Evolutionary conservation across 768 basidiomycete genomes (phyloP), one percentile per base, ranked within the genome.

Genomic region (Sporobolomyces phaffii): DNA sequence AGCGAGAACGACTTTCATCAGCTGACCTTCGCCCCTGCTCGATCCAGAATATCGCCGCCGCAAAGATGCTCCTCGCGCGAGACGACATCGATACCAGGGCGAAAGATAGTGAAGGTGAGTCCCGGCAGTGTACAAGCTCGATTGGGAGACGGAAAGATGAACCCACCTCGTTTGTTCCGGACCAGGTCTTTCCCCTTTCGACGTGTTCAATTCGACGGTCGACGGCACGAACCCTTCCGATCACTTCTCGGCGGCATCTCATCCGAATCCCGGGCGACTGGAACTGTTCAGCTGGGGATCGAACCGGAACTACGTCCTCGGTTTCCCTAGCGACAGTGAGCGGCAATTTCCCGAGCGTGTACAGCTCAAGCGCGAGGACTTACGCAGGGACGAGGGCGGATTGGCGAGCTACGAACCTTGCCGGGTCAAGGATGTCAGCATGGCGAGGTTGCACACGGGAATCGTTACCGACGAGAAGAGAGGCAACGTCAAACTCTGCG

Each of bases 381-480:
- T 45, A 43, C 45, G 24, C 31, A n/a, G 43, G 64, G 49, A 65
- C 3, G 49, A 51, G 26, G 38, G 26, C 18, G 64, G 71, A 26
- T 74, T 79, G 15, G 80, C 79, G 20, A 80, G 85, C 50, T 88
- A 93, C 73, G 79, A 81, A 38, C 84, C 86, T 3, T 80, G 88
- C 38, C 81, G 80, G 20, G 85, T 87, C 18, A 82, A 81, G 28
- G 82, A 86, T 52, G 80, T 92, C 26, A 81, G 80, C 60, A 93
- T 97, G 91, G 87, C 89, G 24, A 89, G 84, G 73, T 79, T 98
- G 26, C 93, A 97, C 73, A 93, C 91, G n/a, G 87, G 65, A 80
- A 70, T 54, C 22, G 34, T 96, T 11, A 96, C 91, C 0, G 82
- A 85, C 20, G 91, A 96, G 76, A 66, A 73, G 13, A 80, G 82